A percentile compares a stretch with the other conserved stretches of the same genome.
Conservation (phyloP, 805 yeast genomes). For the Blastobotrys terrestris region DNA sequence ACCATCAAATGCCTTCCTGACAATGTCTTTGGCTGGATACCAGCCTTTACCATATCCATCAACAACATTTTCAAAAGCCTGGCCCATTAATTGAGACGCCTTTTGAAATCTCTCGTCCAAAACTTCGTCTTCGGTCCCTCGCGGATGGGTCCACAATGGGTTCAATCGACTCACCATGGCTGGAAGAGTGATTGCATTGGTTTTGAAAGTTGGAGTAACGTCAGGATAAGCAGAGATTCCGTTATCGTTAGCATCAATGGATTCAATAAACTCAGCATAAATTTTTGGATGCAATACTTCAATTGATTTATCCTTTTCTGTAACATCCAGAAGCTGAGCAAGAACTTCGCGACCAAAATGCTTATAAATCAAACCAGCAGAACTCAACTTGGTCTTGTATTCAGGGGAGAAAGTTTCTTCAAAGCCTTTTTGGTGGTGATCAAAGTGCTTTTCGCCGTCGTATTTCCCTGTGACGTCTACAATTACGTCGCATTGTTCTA, state of each 20-base stretch:
- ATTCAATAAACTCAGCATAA: conserved; percentile 83
- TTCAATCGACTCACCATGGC: conserved; percentile 71
- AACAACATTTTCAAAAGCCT: conserved; percentile 61
- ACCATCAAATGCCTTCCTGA: conserved; percentile 57
- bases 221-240: conserved; percentile 72
- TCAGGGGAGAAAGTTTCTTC: conserved; percentile 54
- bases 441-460: conserved; percentile 79
- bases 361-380: conserved; percentile 91
- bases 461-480: conserved; percentile 93
- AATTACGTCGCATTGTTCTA: conserved; percentile 86
- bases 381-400: conserved; percentile 72
- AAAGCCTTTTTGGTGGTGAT: conserved; percentile 95
- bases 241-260: conserved; percentile 93
- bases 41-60: conserved; percentile 74
- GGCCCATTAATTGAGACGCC: conserved; percentile 81
- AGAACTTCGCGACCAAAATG: conserved; percentile 39
- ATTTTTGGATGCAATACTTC: conserved; percentile 66
- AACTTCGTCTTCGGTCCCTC: conserved; percentile 46
- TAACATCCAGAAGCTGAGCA: conserved; percentile 40
- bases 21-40: conserved; percentile 83
- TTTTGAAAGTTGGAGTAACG: conserved; percentile 58
- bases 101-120: conserved; percentile 59
- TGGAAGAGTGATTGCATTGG: conserved; percentile 69
- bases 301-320: conserved; percentile 34
- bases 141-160: conserved; percentile 76